Conservation (phyloP, 2,329 filamentous ascomycete species). For the Monosporascus cannonballus region DNA sequence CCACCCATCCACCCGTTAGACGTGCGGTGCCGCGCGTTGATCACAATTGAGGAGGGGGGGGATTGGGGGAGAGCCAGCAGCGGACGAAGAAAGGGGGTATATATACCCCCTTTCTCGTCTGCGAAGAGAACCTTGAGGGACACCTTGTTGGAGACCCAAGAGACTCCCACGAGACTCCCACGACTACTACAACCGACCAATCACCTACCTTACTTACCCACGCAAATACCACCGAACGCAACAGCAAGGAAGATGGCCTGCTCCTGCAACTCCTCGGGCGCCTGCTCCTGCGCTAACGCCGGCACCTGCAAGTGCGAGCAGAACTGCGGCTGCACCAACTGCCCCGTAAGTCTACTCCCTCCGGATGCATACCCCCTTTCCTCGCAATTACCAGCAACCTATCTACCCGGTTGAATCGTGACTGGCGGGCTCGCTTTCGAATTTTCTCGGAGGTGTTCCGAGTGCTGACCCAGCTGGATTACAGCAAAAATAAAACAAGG, state of each 20-base stretch:
- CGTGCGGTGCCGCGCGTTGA: no score
- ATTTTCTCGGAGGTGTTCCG: no score
- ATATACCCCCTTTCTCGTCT: neutral
- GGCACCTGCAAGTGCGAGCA: slow-evolving; percentile 21
- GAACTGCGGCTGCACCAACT: slow-evolving; percentile 22
- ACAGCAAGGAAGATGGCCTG: slow-evolving; percentile 16
- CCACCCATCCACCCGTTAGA: no score
- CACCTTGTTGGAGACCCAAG: neutral
- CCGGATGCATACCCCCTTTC: no score
- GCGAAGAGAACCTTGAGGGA: neutral
- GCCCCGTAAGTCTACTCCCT: slow-evolving; percentile 16
- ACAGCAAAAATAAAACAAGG: no score
- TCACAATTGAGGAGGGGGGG: neutral
- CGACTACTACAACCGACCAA: slow-evolving; percentile 1
- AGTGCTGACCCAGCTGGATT: no score
- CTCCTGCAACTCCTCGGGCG: slow-evolving; percentile 18
- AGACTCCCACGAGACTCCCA: neutral
- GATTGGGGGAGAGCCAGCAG: neutral
- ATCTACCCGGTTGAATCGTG: no score
- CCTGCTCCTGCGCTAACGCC: slow-evolving; percentile 19
- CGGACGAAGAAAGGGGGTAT: neutral
- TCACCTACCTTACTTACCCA: neutral
- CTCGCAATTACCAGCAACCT: no score
- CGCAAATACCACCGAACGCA: neutral
- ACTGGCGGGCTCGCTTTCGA: no score